Evolutionary conservation across 352 stramenopile genomes (phyloP).

Genomic region (Globisporangium mamillatum): DNA sequence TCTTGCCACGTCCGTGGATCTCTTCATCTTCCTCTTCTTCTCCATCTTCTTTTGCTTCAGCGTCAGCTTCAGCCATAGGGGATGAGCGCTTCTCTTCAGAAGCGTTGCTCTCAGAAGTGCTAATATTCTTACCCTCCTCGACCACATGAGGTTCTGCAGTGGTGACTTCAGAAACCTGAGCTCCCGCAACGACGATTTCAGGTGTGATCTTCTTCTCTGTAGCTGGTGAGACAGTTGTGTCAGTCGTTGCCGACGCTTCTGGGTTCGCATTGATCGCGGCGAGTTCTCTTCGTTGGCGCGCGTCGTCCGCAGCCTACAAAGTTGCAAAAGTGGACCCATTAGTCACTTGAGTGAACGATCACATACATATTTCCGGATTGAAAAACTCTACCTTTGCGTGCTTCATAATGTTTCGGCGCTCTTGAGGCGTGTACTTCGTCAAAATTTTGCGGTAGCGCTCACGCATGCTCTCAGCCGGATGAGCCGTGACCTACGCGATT

Average conservation of each 20-base stretch:
- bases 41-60: background rate
- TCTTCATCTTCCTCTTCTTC: constrained; percentile 7
- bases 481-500: constrained; percentile 28
- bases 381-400: constrained; percentile 24
- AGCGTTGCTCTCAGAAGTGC: background rate
- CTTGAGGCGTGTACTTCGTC: constrained; percentile 27
- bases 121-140: background rate
- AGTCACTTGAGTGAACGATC: background rate
- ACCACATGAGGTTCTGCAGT: background rate
- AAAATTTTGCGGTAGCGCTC: constrained; percentile 51
- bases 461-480: constrained; percentile 47
- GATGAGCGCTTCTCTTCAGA: background rate
- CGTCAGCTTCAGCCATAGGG: background rate
- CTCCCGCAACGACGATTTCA: background rate
- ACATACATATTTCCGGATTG: background rate
- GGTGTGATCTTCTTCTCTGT: background rate
- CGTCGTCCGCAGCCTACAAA: constrained; percentile 9
- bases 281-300: background rate
- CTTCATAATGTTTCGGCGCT: constrained; percentile 32
- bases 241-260: background rate
- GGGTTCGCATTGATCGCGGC: background rate
- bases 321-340: background rate
- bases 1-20: constrained; percentile 2
- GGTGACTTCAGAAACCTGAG: background rate
- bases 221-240: background rate